Evolutionary conservation across 352 stramenopile species (phyloP).

Genomic region (Globisporangium irregulare): DNA sequence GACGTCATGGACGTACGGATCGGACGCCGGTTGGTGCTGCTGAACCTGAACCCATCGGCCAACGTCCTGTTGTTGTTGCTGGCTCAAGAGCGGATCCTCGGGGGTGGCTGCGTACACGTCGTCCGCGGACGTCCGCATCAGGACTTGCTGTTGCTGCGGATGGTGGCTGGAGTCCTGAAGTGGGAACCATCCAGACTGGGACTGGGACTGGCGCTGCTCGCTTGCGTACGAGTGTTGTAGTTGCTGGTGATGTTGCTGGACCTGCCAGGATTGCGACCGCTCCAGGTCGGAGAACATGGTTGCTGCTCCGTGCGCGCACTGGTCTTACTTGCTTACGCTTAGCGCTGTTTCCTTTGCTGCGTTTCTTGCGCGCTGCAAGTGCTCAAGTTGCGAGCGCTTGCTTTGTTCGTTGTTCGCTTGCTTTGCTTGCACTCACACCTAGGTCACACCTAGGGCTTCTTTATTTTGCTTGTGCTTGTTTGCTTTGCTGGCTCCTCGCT

Average conservation of each 20-base stretch:
- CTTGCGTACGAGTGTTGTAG: conserved; percentile 14
- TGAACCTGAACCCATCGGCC: not conserved
- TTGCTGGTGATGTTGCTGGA: conserved; percentile 9
- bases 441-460: not conserved
- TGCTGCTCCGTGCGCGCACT: not conserved
- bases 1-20: conserved; percentile 8
- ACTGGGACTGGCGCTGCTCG: conserved; percentile 17
- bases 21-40: not conserved
- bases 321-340: not conserved
- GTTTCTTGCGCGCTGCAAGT: too few species aligned
- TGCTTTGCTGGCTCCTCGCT: conserved; percentile 12
- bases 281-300: conserved; percentile 11
- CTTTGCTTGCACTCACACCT: not conserved
- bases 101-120: not conserved
- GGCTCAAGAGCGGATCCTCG: not conserved
- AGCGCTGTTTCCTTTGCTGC: not conserved
- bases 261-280: conserved; percentile 13
- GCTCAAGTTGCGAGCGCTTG: not conserved
- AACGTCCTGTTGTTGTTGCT: not conserved
- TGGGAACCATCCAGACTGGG: conserved; percentile 41
- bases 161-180: conserved; percentile 27
- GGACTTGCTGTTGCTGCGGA: conserved; percentile 6
- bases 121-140: not conserved
- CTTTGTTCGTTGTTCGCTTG: not conserved
- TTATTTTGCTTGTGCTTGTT: not conserved